Evolutionary conservation across 345 rosid genomes (phyloP).

Genomic region (Eutrema heterophyllum): DNA sequence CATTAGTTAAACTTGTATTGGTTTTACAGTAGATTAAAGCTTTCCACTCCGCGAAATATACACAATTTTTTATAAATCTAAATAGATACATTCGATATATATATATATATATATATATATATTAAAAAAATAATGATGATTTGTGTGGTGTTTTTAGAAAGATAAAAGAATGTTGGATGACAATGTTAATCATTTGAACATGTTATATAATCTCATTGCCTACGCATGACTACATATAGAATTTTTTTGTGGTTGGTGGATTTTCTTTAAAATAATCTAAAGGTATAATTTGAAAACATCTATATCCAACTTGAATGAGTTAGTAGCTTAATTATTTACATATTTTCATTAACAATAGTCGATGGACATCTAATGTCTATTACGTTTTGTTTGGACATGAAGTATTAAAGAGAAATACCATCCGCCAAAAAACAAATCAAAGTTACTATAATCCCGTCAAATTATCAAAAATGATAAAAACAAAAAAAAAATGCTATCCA

Average conservation of each 20-base stretch:
- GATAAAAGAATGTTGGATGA: slow-evolving; percentile 3
- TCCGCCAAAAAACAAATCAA: neutral
- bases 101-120: neutral
- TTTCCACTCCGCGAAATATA: neutral
- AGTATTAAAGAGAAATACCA: neutral
- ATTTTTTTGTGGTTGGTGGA: slow-evolving; percentile 1
- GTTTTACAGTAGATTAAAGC: neutral
- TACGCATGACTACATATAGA: slow-evolving; percentile 17
- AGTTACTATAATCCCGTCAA: neutral
- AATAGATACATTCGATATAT: neutral
- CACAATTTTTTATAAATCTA: neutral
- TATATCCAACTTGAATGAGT: neutral
- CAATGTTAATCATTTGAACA: slow-evolving; percentile 23
- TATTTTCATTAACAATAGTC: neutral
- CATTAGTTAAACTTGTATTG: neutral
- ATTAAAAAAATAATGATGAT: neutral
- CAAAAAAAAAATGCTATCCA: neutral
- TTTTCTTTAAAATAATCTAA: neutral
- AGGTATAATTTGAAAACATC: neutral
- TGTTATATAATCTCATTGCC: slow-evolving; percentile 6
- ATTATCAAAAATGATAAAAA: neutral
- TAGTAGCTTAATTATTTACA: neutral
- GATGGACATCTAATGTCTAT: neutral
- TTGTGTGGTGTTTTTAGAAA: slow-evolving; percentile 17
- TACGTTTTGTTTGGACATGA: neutral